Percentiles rank a stretch among this genome's conserved stretches.
Conservation (phyloP, 73 alveolate genomes). For the Symbiodinium pilosum region DNA sequence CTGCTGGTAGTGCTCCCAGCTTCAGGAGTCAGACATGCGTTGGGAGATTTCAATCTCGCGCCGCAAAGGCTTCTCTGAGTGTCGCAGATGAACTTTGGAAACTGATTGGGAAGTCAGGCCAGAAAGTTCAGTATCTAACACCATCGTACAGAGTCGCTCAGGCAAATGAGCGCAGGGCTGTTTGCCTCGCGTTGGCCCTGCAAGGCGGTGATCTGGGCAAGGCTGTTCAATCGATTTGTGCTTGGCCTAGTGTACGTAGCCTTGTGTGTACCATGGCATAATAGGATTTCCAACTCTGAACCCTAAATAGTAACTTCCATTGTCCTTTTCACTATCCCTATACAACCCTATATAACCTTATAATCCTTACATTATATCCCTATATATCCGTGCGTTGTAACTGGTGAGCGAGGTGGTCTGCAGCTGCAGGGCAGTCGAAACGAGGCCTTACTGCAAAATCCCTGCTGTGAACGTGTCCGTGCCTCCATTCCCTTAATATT, state of each 20-base stretch:
- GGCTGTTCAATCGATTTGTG: conserved; percentile 68
- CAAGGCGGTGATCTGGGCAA: conserved; percentile 54
- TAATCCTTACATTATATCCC: too few relatives aligned
- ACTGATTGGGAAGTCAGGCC: conserved; percentile 26
- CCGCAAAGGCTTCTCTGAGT: conserved; percentile 39
- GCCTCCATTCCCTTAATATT: too few relatives aligned
- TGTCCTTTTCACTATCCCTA: background rate
- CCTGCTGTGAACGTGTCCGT: too few relatives aligned
- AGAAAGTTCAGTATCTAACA: too few relatives aligned
- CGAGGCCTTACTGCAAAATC: background rate
- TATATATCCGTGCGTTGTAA: too few relatives aligned
- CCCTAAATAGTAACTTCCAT: too few relatives aligned
- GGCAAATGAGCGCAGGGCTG: background rate
- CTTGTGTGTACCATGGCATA: too few relatives aligned
- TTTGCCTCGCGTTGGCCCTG: background rate
- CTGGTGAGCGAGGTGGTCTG: background rate
- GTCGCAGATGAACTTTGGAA: conserved; percentile 77
- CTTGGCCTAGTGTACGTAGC: background rate
- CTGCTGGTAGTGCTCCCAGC: conserved; percentile 12
- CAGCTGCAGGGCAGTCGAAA: conserved; percentile 10
- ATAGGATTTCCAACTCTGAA: too few relatives aligned
- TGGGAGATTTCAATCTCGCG: background rate
- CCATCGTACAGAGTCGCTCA: too few relatives aligned
- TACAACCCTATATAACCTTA: background rate
- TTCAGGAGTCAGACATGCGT: background rate